Evolutionary conservation across 2,329 filamentous ascomycete species (phyloP).

Genomic region (Phaeosphaeriaceae sp.): DNA sequence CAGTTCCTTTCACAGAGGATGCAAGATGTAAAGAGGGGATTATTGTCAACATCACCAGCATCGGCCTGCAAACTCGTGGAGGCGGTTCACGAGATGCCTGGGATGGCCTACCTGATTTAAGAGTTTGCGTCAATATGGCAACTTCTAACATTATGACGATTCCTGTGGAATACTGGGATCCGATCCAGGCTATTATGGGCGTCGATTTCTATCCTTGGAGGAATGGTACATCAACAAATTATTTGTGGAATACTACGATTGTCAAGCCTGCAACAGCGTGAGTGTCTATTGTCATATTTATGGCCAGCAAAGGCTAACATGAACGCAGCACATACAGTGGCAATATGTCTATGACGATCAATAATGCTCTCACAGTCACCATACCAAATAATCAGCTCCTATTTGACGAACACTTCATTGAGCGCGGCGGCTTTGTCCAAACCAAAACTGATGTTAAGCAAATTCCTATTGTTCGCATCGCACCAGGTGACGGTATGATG

Average conservation of each 20-base stretch:
- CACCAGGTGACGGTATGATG: slow-evolving; percentile 1
- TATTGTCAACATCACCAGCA: slow-evolving; percentile 7
- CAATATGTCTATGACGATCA: slow-evolving; percentile 1
- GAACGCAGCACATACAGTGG: slow-evolving; percentile 5
- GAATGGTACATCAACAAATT: slow-evolving; percentile 4
- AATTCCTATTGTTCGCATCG: slow-evolving; percentile 12
- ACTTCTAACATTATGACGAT: slow-evolving; percentile 10
- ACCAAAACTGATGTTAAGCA: not conserved
- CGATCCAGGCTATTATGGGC: slow-evolving; percentile 6
- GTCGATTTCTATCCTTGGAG: not conserved
- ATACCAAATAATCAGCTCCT: slow-evolving; percentile 13
- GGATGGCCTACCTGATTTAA: not conserved
- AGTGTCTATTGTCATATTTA: not conserved
- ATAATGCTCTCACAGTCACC: slow-evolving; percentile 1
- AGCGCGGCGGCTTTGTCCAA: not conserved
- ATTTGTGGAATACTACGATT: slow-evolving; percentile 9
- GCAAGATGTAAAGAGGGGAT: slow-evolving; percentile 10
- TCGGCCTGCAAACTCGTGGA: slow-evolving; percentile 1
- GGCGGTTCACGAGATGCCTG: slow-evolving; percentile 1
- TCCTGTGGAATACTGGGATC: slow-evolving; percentile 6
- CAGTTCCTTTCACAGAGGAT: slow-evolving; percentile 1
- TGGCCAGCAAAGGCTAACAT: not conserved
- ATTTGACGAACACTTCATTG: slow-evolving; percentile 10
- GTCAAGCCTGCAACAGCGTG: slow-evolving; percentile 6
- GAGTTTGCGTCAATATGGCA: slow-evolving; percentile 10